phyloP scores from a whole-genome alignment of 2,329 filamentous ascomycete genomes.

The Nigrospora osmanthi region DNA sequence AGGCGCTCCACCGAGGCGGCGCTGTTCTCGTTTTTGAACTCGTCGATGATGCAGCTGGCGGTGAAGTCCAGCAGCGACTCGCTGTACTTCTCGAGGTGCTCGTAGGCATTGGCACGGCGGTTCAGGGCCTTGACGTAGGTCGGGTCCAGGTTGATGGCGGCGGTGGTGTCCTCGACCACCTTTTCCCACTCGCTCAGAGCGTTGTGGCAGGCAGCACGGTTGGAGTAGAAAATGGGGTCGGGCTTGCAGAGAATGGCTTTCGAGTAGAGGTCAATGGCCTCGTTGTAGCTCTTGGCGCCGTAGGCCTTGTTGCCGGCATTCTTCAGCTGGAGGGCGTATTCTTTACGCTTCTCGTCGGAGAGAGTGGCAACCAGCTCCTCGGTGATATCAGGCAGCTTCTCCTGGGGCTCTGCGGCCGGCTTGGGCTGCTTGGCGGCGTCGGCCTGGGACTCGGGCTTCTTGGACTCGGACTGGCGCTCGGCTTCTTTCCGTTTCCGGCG shows the following conservation, averaged over 20 bases:
- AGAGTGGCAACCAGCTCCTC: constrained; percentile 46
- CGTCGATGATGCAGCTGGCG: constrained; percentile 97
- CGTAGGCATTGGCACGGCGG: constrained; percentile 91
- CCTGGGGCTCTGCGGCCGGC: constrained; percentile 46
- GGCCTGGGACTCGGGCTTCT: constrained; percentile 20
- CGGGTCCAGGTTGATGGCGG: constrained; percentile 85
- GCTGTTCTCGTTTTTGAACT: constrained; percentile 85
- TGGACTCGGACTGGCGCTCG: constrained; percentile 47
- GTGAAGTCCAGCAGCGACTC: constrained; percentile 97
- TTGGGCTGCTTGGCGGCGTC: constrained; percentile 32
- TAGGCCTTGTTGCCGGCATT: constrained; percentile 95
- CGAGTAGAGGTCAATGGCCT: constrained; percentile 89
- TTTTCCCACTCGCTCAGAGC: constrained; percentile 89
- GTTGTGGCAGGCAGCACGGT: constrained; percentile 95
- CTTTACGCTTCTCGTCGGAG: constrained; percentile 64
- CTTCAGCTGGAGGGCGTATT: constrained; percentile 87
- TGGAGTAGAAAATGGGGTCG: constrained; percentile 97
- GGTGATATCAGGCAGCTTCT: constrained; percentile 63
- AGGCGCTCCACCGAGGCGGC: constrained; percentile 86
- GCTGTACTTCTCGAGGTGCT: constrained; percentile 83
- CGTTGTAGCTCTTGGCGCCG: constrained; percentile 86
- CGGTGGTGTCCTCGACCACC: constrained; percentile 94
- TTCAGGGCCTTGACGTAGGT: constrained; percentile 98
- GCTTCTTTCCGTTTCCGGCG: constrained; percentile 80
- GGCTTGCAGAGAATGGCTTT: constrained; percentile 96